Base-by-base conservation (phyloP, 2,329 filamentous ascomycete species). In the Phoma sp. region DNA sequence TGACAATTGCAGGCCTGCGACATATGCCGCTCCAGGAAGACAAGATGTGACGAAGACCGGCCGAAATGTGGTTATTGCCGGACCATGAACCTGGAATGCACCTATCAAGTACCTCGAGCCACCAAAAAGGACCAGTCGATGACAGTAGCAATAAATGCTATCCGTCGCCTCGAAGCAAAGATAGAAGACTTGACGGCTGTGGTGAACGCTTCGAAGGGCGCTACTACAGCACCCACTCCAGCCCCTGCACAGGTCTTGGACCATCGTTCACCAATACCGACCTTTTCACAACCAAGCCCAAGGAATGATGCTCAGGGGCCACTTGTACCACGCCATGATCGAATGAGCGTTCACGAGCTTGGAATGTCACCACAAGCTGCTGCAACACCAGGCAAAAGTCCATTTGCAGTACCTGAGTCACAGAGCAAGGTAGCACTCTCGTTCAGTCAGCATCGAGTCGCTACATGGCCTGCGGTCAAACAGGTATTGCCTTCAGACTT, bases 121-220 rank as follows among this genome's bases (percentile, higher is more conserved):
- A 83, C 81, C 30, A 83, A 83, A 59, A 82, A 81, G 46, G 81
- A 84, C 52, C 80, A 82, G 47, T 83, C 81, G 3, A 77, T 84
- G 64, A 76, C 78, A 21, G 77, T 83, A 65, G 81, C 83, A 25
- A 83, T 83, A 67, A 83, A 81, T 61, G 81, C 81, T 10, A 76
- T 84, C 20, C 77, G 81, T 66, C 75, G 81, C 11, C 74, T 84
- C 15, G 81, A 84, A 64, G 74, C 76, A 4, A 84, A 83, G 61
- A 72, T 84, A 32, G 81, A 84, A 60, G 75, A 77, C 46, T 66
- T 82, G 12, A 78, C 80, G 43, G 71, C 59, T 51, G 75, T 57
- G 49, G 75, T 64, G 59, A 72, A 62, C 56, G 66, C 60, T 5
- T 60, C 61, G 3, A 62, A 59, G 32, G 37, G 29, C 46, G 12